These are phyloP conservation scores for Babesia ovis DNA, from an alignment of 169 alveolate genomes.

Conservation along the genomic window DNA sequence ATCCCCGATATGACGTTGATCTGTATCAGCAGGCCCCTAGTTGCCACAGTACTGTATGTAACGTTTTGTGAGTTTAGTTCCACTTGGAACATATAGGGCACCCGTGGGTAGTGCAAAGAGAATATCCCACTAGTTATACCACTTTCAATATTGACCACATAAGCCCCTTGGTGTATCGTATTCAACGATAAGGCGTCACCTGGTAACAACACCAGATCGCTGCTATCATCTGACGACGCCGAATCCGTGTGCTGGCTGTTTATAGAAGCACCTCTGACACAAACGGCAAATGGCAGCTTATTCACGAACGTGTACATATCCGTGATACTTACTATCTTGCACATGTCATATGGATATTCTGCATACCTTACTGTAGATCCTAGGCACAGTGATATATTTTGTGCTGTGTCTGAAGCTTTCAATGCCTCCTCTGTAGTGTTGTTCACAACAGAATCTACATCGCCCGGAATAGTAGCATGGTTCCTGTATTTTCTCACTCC, in stretches of 20 bases:
- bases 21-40: slow-evolving; percentile 70
- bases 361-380: slow-evolving; percentile 82
- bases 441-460: neutral
- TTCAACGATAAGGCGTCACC: slow-evolving; percentile 69
- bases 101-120: slow-evolving; percentile 74
- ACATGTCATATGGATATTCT: slow-evolving; percentile 75
- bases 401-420: neutral
- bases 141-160: slow-evolving; percentile 49
- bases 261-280: slow-evolving; percentile 52
- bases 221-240: slow-evolving; percentile 1
- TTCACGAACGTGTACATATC: slow-evolving; percentile 78
- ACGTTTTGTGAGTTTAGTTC: slow-evolving; percentile 60
- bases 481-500: neutral
- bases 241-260: slow-evolving; percentile 25
- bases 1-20: slow-evolving; percentile 78
- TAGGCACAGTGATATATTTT: slow-evolving; percentile 35
- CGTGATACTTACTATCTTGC: slow-evolving; percentile 79
- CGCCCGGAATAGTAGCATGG: neutral
- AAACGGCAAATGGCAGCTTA: slow-evolving; percentile 75
- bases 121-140: slow-evolving; percentile 66
- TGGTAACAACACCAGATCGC: slow-evolving; percentile 32
- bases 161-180: slow-evolving; percentile 45
- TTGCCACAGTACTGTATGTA: slow-evolving; percentile 45
- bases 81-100: slow-evolving; percentile 75
- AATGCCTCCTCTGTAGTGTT: neutral